Percentiles rank a stretch among this genome's conserved stretches.
Evolutionary conservation across 208 protist genomes (phyloP).

Genomic region (Histomonas meleagridis): DNA sequence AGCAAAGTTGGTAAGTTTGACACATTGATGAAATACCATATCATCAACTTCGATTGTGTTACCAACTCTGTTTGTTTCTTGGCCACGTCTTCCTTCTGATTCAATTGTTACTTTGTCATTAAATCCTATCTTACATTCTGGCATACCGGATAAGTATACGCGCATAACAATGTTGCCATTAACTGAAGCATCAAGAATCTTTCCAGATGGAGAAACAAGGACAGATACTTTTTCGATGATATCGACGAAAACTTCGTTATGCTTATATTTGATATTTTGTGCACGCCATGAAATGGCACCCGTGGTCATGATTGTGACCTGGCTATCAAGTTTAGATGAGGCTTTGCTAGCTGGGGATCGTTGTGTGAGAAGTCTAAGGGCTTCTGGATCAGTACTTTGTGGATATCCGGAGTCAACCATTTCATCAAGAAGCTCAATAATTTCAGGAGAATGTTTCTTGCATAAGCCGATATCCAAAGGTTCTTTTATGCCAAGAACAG

Average conservation of each 20-base stretch:
- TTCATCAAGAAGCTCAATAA: slow-evolving; percentile 35
- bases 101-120: slow-evolving; percentile 47
- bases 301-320: not conserved
- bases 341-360: no score
- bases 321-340: not conserved
- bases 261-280: slow-evolving; percentile 66
- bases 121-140: slow-evolving; percentile 80
- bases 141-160: slow-evolving; percentile 87
- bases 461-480: not conserved
- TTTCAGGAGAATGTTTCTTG: not conserved
- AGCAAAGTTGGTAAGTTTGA: slow-evolving; percentile 83
- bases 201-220: slow-evolving; percentile 69
- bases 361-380: not conserved
- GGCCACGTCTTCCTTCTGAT: slow-evolving; percentile 43
- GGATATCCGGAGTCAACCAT: slow-evolving; percentile 37
- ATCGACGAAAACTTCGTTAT: slow-evolving; percentile 93
- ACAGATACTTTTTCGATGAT: slow-evolving; percentile 87
- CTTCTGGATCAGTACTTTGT: slow-evolving; percentile 32
- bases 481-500: not conserved
- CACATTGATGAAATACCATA: slow-evolving; percentile 88
- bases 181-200: slow-evolving; percentile 26
- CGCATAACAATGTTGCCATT: slow-evolving; percentile 77
- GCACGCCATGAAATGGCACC: not conserved
- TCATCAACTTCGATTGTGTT: slow-evolving; percentile 68
- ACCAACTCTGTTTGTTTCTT: not conserved